Base-by-base conservation (phyloP, 2,329 filamentous ascomycete genomes). In the Monosporascus sp. region DNA sequence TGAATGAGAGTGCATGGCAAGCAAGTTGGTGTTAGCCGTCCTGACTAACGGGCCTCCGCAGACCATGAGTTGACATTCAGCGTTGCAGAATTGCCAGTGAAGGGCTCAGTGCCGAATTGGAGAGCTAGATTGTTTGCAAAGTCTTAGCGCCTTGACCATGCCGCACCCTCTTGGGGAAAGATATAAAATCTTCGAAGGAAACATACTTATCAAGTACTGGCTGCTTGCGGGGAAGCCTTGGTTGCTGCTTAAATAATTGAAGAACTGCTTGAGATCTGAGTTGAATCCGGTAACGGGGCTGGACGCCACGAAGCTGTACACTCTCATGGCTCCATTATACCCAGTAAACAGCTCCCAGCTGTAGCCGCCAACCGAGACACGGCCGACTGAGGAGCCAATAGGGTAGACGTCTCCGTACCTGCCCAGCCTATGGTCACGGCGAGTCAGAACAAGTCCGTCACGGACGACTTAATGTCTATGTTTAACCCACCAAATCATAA, bases 401-500 rank as follows among this genome's bases (percentile, higher is more conserved):
- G 70, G 66, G 50, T 75, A 77, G 61, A 86, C 82, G 24, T 81
- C 80, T 5, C 81, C 80, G 2, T 79, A 80, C 49, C 78, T 77
- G 26, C 78, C 81, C 45, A 84, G 68, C 31, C 41, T 44, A 7
- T 44, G 7, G 7, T 79, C 79, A 3, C 70, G 75, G 26, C 82
- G 70, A 31, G 44, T 26, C 11, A 50, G 26, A 6, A 53, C 28
- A 35, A 6, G 8, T 14, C 7, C 8, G 0, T 24, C 11, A 20
- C n/a, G 17, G 38, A 17, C 40, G 2, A n/a, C 17, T n/a, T 22
- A 11, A 18, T 28, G 7, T 17, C 24, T 22, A 54, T 51, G 66
- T 84, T 9, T 20, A 43, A 44, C 41, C 15, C 15, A 44, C 41
- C 84, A 87, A 59, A 87, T 76, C 84, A 87, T 87, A 60, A 87